A percentile compares a stretch with the other conserved stretches of the same genome.
Conservation (phyloP, 2,329 filamentous ascomycete genomes). For the Aspergillaceae sp. region DNA sequence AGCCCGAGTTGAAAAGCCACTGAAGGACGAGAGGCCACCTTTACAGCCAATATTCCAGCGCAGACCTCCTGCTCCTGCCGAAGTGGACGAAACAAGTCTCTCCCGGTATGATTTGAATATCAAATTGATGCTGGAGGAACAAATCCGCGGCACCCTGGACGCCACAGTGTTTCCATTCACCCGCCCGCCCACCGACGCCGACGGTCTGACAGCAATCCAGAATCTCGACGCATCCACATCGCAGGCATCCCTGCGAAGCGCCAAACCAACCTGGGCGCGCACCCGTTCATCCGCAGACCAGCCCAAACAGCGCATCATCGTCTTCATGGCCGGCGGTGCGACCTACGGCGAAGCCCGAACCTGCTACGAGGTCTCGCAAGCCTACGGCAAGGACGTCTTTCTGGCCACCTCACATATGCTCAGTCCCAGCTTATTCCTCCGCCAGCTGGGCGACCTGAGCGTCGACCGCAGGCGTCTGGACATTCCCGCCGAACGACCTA, state of each 20-base stretch:
- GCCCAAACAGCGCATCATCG: slow-evolving; percentile 79
- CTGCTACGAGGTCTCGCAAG: slow-evolving; percentile 76
- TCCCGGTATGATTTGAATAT: slow-evolving; percentile 77
- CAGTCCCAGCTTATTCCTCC: slow-evolving; percentile 70
- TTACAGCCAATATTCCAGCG: slow-evolving; percentile 62
- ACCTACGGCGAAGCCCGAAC: slow-evolving; percentile 83
- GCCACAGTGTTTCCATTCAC: slow-evolving; percentile 61
- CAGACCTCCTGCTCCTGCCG: slow-evolving; percentile 47
- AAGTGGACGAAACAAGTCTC: slow-evolving; percentile 71
- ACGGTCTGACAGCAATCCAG: slow-evolving; percentile 26
- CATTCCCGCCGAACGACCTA: slow-evolving; percentile 71
- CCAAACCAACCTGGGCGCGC: slow-evolving; percentile 92
- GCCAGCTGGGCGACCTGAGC: slow-evolving; percentile 72
- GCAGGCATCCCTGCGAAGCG: slow-evolving; percentile 73
- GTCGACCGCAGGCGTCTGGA: slow-evolving; percentile 66
- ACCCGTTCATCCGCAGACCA: slow-evolving; percentile 65
- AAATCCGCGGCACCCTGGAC: slow-evolving; percentile 60
- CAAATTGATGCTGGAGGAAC: slow-evolving; percentile 71
- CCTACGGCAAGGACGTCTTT: slow-evolving; percentile 71
- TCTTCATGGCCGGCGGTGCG: slow-evolving; percentile 91
- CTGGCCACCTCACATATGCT: slow-evolving; percentile 89
- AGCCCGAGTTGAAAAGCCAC: slow-evolving; percentile 57
- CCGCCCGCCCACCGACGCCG: slow-evolving; percentile 53
- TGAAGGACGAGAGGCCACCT: slow-evolving; percentile 68
- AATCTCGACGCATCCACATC: slow-evolving; percentile 40